A percentile compares a stretch with the other conserved stretches of the same genome.
These are phyloP conservation scores for Calamus simplicifolius DNA, from an alignment of 176 grass and related monocot genomes.

Conservation along the genomic window DNA sequence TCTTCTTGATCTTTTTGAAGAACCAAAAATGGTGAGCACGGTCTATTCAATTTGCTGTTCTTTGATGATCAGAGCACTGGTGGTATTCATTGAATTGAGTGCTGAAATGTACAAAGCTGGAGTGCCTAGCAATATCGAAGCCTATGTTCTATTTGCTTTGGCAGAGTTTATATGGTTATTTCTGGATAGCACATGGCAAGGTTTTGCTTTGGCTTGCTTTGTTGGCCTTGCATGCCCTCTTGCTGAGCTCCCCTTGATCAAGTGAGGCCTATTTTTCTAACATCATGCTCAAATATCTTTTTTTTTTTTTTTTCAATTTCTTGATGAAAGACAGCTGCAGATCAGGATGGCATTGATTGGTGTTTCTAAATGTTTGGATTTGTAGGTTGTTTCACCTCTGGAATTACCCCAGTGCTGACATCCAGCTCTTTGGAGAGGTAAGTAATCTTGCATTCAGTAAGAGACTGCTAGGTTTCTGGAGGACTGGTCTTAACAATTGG, in stretches of 20 bases:
- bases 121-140: slow-evolving; percentile 44
- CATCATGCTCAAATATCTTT: no score
- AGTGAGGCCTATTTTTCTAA: slow-evolving; percentile 26
- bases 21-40: no score
- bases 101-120: slow-evolving; percentile 79
- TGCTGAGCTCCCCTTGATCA: slow-evolving; percentile 80
- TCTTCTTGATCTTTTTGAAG: background rate
- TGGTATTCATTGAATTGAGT: slow-evolving; percentile 73
- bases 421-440: slow-evolving; percentile 70
- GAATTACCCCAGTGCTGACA: slow-evolving; percentile 81
- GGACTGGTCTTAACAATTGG: background rate
- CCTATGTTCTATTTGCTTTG: slow-evolving; percentile 52
- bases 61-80: slow-evolving; percentile 39
- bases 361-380: background rate
- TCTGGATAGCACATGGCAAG: slow-evolving; percentile 71
- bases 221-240: slow-evolving; percentile 62
- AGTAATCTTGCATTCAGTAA: background rate
- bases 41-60: background rate
- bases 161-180: slow-evolving; percentile 69
- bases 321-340: background rate
- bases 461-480: background rate
- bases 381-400: slow-evolving; percentile 64
- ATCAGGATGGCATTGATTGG: background rate
- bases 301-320: background rate
- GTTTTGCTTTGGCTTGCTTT: slow-evolving; percentile 83